A percentile compares a stretch with the other conserved stretches of the same genome.
These are phyloP conservation scores for Mimosa bimucronata DNA, from an alignment of 306 rosid species.

Conservation along the genomic window DNA sequence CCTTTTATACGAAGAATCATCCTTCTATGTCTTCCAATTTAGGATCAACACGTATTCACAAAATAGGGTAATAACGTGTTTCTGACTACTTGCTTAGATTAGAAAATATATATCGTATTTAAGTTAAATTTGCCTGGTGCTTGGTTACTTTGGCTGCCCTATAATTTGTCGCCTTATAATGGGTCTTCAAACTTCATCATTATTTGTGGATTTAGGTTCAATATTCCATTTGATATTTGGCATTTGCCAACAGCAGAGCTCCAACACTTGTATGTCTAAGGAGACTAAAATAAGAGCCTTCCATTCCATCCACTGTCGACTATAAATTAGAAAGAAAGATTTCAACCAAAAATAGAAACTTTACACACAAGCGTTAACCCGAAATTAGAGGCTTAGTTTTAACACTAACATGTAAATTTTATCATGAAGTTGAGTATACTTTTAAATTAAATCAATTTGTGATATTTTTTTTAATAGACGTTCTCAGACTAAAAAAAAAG, in stretches of 20 bases:
- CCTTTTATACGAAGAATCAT: neutral
- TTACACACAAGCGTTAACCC: neutral
- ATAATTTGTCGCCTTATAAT: neutral
- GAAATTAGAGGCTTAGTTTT: neutral
- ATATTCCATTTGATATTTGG: neutral
- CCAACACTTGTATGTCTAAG: neutral
- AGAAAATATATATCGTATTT: neutral
- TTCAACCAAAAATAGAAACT: neutral
- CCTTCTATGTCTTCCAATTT: neutral
- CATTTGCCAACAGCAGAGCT: neutral
- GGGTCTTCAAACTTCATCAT: neutral
- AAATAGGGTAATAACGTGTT: neutral
- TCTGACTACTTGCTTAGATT: neutral
- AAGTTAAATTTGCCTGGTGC: neutral
- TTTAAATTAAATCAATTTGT: neutral
- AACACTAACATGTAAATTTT: neutral
- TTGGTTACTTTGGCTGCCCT: neutral
- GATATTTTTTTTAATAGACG: neutral
- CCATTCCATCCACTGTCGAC: neutral
- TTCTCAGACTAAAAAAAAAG: neutral
- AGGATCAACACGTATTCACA: neutral
- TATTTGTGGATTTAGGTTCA: neutral
- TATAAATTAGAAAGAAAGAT: neutral
- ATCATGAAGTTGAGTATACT: neutral
- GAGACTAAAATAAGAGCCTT: neutral